Percentiles rank a stretch among this genome's conserved stretches.
Conservation (phyloP, 2,329 filamentous ascomycete species). For the Onygenales sp. region DNA sequence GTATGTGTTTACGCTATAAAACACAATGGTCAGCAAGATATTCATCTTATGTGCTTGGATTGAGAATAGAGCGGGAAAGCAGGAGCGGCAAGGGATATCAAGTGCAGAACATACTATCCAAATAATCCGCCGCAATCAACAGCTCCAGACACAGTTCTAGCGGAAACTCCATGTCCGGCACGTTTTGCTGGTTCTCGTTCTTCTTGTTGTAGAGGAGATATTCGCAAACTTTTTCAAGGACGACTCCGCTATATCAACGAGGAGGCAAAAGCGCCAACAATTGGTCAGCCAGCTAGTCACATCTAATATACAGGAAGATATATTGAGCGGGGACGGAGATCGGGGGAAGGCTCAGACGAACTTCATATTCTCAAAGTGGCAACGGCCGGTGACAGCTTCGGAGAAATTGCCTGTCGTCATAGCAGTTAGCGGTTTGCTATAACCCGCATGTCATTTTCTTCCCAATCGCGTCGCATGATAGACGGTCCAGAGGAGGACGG, state of each 20-base stretch:
- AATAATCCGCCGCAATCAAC: slow-evolving; percentile 58
- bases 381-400: slow-evolving; percentile 50
- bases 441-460: no score
- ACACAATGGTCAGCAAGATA: background rate
- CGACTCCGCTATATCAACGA: slow-evolving; percentile 40
- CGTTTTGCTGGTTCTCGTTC: slow-evolving; percentile 49
- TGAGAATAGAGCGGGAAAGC: no score
- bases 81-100: no score
- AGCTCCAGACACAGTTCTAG: slow-evolving; percentile 56
- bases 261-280: slow-evolving; percentile 1
- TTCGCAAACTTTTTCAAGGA: slow-evolving; percentile 61
- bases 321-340: background rate
- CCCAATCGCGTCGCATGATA: background rate
- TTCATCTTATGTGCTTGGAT: background rate
- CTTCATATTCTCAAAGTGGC: slow-evolving; percentile 52
- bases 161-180: slow-evolving; percentile 58
- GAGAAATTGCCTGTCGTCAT: slow-evolving; percentile 44
- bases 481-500: background rate
- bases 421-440: no score
- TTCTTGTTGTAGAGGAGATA: slow-evolving; percentile 62
- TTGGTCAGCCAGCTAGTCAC: background rate
- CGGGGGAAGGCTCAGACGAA: slow-evolving; percentile 21
- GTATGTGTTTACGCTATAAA: background rate
- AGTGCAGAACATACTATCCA: slow-evolving; percentile 34
- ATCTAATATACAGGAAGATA: background rate